Evolutionary conservation across 192 early-diverging fungal species (phyloP).

Genomic region (Coemansia sp.): DNA sequence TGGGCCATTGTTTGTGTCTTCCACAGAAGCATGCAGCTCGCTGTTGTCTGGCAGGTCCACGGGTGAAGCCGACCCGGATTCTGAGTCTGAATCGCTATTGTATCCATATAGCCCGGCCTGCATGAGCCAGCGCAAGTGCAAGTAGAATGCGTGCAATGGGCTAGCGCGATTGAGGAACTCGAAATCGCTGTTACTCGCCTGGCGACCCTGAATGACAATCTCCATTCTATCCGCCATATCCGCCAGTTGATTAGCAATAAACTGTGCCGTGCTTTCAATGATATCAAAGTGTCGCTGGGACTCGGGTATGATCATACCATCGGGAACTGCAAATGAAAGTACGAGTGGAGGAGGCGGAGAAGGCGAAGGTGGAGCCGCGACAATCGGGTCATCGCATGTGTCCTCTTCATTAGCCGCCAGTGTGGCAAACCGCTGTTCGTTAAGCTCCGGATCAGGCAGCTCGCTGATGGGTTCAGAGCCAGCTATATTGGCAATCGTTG

Average conservation of each 20-base stretch:
- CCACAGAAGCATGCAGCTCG: not conserved
- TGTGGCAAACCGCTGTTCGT: conserved; percentile 22
- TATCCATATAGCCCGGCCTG: conserved; percentile 63
- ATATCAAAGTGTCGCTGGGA: conserved; percentile 63
- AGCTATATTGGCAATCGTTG: not conserved
- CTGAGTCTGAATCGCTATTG: conserved; percentile 20
- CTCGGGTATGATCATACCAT: conserved; percentile 44
- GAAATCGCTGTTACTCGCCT: conserved; percentile 71
- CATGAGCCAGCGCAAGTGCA: conserved; percentile 64
- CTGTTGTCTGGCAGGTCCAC: not conserved
- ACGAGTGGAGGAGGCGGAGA: not conserved
- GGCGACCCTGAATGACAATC: conserved; percentile 71
- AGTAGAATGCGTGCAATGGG: conserved; percentile 69
- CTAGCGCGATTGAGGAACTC: conserved; percentile 64
- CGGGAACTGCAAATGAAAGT: conserved; percentile 25
- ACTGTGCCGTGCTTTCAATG: conserved; percentile 70
- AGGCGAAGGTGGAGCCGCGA: not conserved
- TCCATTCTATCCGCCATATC: conserved; percentile 62
- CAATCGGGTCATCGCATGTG: conserved; percentile 13
- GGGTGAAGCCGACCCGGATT: conserved; percentile 8
- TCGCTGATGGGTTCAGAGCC: not conserved
- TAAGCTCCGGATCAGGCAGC: conserved; percentile 14
- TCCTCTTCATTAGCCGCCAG: conserved; percentile 15
- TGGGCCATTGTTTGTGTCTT: not conserved
- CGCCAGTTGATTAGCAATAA: conserved; percentile 57